Evolutionary conservation across 1,284 basidiomycete species (phyloP), one percentile per base, ranked within the genome.

Genomic region (Chondrostereum purpureum): DNA sequence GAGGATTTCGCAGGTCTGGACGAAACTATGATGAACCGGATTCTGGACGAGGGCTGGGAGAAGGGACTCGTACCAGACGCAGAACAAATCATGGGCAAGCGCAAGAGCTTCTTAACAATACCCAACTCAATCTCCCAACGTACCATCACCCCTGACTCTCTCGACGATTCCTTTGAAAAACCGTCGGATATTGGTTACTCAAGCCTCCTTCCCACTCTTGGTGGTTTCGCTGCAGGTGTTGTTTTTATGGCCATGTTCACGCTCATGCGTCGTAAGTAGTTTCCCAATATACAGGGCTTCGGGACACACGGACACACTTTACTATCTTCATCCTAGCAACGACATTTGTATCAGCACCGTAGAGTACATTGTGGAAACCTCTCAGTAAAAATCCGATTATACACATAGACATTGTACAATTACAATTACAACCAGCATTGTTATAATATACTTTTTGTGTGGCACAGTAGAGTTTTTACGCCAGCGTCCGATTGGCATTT

Each of bases 21-120:
- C 57, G 78, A 85, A 22, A 64, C 60, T 16, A 70, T 67, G 63
- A 83, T 85, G 65, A 67, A 68, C 50, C 75, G 56, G 50, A 58
- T 88, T 42, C 61, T 88, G 48, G 72, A 83, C 51, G 73, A 80
- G 44, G 83, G 86, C 14, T 86, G 88, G 87, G 79, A 86, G 55
- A 70, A 76, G 44, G 62, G 72, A 46, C 55, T 56, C 34, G 66
- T 83, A n/a, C 78, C 75, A 23, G 65, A 61, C 18, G 62, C 73
- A 6, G 59, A 69, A 48, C 70, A 75, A 35, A 52, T 82, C 13
- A 69, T 68, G 35, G 65, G 59, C n/a, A 53, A 39, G 45, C 52
- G 47, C n/a, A n/a, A n/a, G n/a, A n/a, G n/a, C n/a, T n/a, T n/a
- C n/a, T n/a, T n/a, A n/a, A n/a, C n/a, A n/a, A n/a, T n/a, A n/a